A percentile compares a stretch with the other conserved stretches of the same genome.
phyloP scores from a whole-genome alignment of 176 grass and related monocot genomes.

The Aegilops umbellulata region DNA sequence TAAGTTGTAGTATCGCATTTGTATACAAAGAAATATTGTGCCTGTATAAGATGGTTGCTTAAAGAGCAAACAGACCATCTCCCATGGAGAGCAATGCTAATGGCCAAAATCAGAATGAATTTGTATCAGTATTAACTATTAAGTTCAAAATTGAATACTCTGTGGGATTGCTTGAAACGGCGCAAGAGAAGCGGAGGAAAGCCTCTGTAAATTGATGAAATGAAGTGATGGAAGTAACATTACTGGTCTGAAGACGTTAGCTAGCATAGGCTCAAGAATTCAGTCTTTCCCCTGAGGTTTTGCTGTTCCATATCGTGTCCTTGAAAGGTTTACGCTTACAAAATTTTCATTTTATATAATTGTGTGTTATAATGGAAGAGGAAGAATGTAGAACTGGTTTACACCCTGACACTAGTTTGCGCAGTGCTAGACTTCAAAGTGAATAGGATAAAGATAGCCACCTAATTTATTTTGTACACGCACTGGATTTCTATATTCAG shows the following conservation, averaged over 20 bases:
- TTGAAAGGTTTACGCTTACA: too few relatives aligned
- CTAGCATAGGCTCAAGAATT: background rate
- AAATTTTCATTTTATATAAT: too few relatives aligned
- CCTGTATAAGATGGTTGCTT: background rate
- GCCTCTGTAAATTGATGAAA: slow-evolving; percentile 17
- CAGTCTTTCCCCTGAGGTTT: background rate
- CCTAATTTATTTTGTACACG: background rate
- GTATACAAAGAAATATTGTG: background rate
- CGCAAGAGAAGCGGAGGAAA: background rate
- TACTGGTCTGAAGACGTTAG: slow-evolving; percentile 13
- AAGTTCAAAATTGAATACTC: background rate
- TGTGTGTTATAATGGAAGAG: background rate
- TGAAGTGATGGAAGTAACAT: slow-evolving; percentile 4
- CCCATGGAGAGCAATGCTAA: background rate
- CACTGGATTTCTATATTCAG: background rate
- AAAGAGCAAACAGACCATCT: background rate
- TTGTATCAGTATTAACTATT: background rate
- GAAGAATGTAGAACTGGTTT: slow-evolving; percentile 11
- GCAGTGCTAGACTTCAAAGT: background rate
- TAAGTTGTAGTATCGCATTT: background rate
- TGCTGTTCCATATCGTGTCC: background rate
- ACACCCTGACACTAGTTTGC: background rate
- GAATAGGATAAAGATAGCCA: background rate
- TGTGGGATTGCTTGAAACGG: background rate
- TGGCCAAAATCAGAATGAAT: slow-evolving; percentile 9